These are phyloP conservation scores for Eremothecium sinecaudum DNA, from an alignment of 1,139 yeast species.

Conservation along the genomic window DNA sequence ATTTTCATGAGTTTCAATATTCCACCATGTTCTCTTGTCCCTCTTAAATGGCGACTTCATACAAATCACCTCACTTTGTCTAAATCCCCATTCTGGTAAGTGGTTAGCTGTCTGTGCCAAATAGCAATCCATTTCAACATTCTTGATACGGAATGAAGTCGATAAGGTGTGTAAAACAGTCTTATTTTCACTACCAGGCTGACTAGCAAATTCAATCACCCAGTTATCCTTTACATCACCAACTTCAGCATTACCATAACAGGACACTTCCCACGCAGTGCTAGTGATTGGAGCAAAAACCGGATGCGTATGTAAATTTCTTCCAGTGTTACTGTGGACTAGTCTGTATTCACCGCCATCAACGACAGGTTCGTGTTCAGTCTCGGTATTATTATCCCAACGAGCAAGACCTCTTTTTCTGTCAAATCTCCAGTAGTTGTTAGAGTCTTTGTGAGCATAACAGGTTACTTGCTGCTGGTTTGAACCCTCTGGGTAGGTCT, in stretches of 20 bases:
- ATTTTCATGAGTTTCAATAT: constrained; percentile 78
- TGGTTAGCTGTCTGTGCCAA: constrained; percentile 70
- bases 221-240: constrained; percentile 94
- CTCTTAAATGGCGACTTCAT: constrained; percentile 63
- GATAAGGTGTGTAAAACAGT: constrained; percentile 73
- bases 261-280: constrained; percentile 73
- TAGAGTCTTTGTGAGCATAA: constrained; percentile 82
- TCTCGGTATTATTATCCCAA: constrained; percentile 40
- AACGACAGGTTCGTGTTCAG: constrained; percentile 46
- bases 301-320: constrained; percentile 85
- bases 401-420: constrained; percentile 53
- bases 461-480: constrained; percentile 94
- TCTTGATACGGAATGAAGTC: constrained; percentile 69
- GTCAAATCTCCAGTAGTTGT: constrained; percentile 86
- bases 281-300: constrained; percentile 73
- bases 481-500: constrained; percentile 90
- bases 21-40: constrained; percentile 98
- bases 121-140: constrained; percentile 66
- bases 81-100: constrained; percentile 96
- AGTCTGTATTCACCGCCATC: constrained; percentile 75
- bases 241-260: constrained; percentile 77
- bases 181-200: constrained; percentile 60
- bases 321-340: constrained; percentile 70
- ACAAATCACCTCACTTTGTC: constrained; percentile 95
- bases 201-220: constrained; percentile 81